Conservation (phyloP, 768 basidiomycete species). For the Boletus subparvulus region DNA sequence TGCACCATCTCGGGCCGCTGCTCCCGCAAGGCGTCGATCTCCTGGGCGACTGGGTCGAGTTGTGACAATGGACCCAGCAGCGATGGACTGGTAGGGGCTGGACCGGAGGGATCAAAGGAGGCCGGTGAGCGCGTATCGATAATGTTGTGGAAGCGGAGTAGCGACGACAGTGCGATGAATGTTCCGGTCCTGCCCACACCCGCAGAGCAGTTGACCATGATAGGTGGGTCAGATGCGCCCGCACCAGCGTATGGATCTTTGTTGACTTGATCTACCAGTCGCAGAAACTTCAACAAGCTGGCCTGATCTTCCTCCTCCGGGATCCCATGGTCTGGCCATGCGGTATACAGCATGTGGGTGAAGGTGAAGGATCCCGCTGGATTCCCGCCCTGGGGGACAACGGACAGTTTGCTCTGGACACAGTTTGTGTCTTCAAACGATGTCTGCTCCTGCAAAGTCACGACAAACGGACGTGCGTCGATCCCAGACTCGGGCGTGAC, state of each 20-base stretch:
- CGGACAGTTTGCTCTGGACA: slow-evolving; percentile 57
- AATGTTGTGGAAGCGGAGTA: slow-evolving; percentile 62
- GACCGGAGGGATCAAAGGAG: slow-evolving; percentile 25
- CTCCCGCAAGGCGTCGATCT: slow-evolving; percentile 77
- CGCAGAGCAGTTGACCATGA: slow-evolving; percentile 83
- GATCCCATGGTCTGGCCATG: slow-evolving; percentile 88
- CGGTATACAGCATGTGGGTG: slow-evolving; percentile 68
- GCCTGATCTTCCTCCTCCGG: slow-evolving; percentile 58
- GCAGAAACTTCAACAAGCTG: slow-evolving; percentile 60
- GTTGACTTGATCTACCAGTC: slow-evolving; percentile 64
- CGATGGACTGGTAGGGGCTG: slow-evolving; percentile 39
- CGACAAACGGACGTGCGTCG: slow-evolving; percentile 46
- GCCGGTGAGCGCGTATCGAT: slow-evolving; percentile 32
- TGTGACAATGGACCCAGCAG: slow-evolving; percentile 59
- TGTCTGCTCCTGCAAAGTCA: slow-evolving; percentile 52
- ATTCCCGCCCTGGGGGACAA: slow-evolving; percentile 38
- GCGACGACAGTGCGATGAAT: slow-evolving; percentile 77
- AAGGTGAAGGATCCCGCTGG: slow-evolving; percentile 47
- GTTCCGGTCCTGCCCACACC: slow-evolving; percentile 87
- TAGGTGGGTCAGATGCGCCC: slow-evolving; percentile 64
- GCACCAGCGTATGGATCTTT: slow-evolving; percentile 36
- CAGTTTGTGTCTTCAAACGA: slow-evolving; percentile 58
- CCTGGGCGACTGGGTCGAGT: slow-evolving; percentile 58
- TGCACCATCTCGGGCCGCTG: slow-evolving; percentile 85
- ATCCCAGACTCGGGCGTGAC: slow-evolving; percentile 47